These are phyloP conservation scores for Quercus aquifolioides DNA, from an alignment of 306 rosid species.

Conservation along the genomic window DNA sequence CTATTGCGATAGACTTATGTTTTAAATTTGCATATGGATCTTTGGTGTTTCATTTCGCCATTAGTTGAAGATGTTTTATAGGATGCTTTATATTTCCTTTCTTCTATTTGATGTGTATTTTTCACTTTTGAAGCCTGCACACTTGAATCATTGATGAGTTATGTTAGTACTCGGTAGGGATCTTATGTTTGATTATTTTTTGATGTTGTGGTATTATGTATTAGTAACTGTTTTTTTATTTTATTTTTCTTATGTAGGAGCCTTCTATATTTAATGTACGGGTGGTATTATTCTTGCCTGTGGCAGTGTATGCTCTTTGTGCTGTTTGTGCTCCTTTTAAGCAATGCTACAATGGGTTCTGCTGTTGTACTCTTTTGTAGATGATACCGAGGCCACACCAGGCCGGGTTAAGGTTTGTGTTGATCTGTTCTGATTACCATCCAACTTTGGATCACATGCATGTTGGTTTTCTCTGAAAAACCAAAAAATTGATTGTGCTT, in stretches of 20 bases:
- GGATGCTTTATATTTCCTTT: neutral
- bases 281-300: constrained; percentile 58
- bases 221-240: neutral
- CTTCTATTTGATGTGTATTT: neutral
- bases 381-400: constrained; percentile 36
- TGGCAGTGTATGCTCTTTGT: constrained; percentile 80
- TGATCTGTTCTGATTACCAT: constrained; percentile 17
- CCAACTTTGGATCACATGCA: neutral
- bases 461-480: constrained; percentile 4
- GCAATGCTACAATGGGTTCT: constrained; percentile 41
- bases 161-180: neutral
- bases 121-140: neutral
- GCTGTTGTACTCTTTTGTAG: constrained; percentile 28
- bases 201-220: neutral
- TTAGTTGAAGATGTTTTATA: too few relatives aligned
- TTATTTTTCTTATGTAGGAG: constrained; percentile 42
- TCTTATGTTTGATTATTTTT: neutral
- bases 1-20: neutral
- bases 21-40: neutral
- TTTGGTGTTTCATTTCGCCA: neutral
- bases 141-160: neutral
- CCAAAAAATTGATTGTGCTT: constrained; percentile 23
- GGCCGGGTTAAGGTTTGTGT: constrained; percentile 45
- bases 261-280: constrained; percentile 43
- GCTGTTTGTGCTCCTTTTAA: constrained; percentile 55